Percentiles rank a stretch among this genome's conserved stretches.
phyloP scores from a whole-genome alignment of 257 asterid genomes.

The Solanum acaule region DNA sequence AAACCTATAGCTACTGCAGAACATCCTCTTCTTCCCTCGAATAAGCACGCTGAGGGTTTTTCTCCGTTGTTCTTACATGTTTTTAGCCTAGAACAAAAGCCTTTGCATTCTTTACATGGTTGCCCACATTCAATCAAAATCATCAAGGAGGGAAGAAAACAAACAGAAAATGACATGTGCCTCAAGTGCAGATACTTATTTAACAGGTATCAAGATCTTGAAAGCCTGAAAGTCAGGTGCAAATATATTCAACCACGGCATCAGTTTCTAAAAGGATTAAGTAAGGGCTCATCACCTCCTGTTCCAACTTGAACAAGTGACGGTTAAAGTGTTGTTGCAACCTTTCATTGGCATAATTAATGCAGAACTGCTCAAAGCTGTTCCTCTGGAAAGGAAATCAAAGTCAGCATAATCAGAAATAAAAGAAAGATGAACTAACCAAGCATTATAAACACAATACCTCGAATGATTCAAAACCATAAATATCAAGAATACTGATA shows the following conservation, averaged over 20 bases:
- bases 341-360: slow-evolving; percentile 95
- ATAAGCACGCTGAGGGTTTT: not conserved
- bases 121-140: not conserved
- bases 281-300: slow-evolving; percentile 52
- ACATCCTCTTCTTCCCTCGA: not conserved
- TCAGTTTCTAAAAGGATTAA: not conserved
- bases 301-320: slow-evolving; percentile 96
- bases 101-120: not conserved
- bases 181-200: not conserved
- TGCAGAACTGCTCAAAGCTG: slow-evolving; percentile 98
- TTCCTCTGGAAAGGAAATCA: slow-evolving; percentile 47
- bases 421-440: not conserved
- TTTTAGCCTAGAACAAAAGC: not conserved
- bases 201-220: not conserved
- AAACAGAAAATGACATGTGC: not conserved
- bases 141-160: not conserved
- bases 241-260: not conserved
- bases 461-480: slow-evolving; percentile 98
- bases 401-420: not conserved
- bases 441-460: slow-evolving; percentile 24
- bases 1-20: not conserved
- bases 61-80: not conserved
- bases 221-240: not conserved
- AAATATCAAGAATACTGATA: slow-evolving; percentile 94
- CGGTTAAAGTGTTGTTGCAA: slow-evolving; percentile 97